Evolutionary conservation across 2,329 filamentous ascomycete genomes (phyloP).

Genomic region (Hortaea werneckii): DNA sequence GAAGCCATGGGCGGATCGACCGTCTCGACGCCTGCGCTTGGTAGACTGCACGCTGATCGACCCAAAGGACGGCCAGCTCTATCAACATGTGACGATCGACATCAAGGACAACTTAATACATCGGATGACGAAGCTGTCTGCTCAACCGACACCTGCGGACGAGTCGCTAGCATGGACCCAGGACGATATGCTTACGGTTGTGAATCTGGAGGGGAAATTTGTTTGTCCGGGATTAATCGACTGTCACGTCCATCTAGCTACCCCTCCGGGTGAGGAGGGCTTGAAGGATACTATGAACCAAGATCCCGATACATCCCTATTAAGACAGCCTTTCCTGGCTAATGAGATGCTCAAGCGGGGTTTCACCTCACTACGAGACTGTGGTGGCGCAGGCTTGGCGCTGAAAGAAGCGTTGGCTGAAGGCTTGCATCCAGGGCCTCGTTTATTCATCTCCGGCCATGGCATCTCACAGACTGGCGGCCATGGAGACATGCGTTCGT

Average conservation of each 20-base stretch:
- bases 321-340: slow-evolving; percentile 40
- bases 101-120: slow-evolving; percentile 19
- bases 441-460: slow-evolving; percentile 45
- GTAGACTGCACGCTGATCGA: slow-evolving; percentile 13
- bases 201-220: slow-evolving; percentile 37
- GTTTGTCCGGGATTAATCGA: slow-evolving; percentile 44
- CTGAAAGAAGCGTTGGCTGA: slow-evolving; percentile 49
- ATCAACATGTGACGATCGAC: slow-evolving; percentile 22
- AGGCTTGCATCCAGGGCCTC: slow-evolving; percentile 45
- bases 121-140: slow-evolving; percentile 20
- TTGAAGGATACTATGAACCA: slow-evolving; percentile 28
- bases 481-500: slow-evolving; percentile 44
- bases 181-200: slow-evolving; percentile 14
- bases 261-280: slow-evolving; percentile 33
- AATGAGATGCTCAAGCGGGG: slow-evolving; percentile 45
- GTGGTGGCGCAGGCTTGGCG: slow-evolving; percentile 45
- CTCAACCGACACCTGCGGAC: slow-evolving; percentile 15
- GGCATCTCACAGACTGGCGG: slow-evolving; percentile 50
- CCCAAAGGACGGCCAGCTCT: slow-evolving; percentile 22
- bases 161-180: slow-evolving; percentile 21
- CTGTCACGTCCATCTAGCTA: slow-evolving; percentile 40
- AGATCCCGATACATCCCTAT: slow-evolving; percentile 29
- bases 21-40: slow-evolving; percentile 8
- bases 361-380: slow-evolving; percentile 50
- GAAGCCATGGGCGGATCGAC: slow-evolving; percentile 8